Percentiles rank a stretch among this genome's conserved stretches.
These are phyloP conservation scores for Pyricularia pennisetigena DNA, from an alignment of 2,329 filamentous ascomycete genomes.

Conservation along the genomic window DNA sequence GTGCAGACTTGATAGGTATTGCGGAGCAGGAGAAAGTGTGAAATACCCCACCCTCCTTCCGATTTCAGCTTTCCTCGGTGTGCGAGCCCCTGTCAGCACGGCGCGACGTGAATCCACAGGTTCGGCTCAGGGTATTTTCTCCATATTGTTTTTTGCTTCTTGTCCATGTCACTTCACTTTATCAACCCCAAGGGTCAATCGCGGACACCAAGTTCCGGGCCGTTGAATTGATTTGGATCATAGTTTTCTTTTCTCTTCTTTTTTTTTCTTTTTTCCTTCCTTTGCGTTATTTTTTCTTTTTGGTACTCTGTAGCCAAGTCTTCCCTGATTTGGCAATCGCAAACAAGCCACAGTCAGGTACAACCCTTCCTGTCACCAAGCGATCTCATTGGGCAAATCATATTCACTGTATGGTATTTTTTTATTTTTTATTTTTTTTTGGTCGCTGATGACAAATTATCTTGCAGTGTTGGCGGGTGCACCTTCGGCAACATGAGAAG, in stretches of 20 bases:
- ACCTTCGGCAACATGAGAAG: no score
- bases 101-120: neutral
- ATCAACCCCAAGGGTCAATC: neutral
- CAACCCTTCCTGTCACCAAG: neutral
- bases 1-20: no score
- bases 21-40: no score
- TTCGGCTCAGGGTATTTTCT: neutral
- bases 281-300: neutral
- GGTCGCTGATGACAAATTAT: no score
- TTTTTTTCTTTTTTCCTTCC: no score
- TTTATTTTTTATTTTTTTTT: neutral
- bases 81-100: neutral
- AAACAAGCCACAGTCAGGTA: neutral
- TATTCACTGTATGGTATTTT: neutral
- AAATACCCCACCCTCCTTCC: neutral
- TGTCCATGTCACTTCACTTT: neutral
- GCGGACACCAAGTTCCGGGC: neutral
- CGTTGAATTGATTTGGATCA: neutral
- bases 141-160: neutral
- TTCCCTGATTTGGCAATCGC: neutral
- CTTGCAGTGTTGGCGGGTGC: no score
- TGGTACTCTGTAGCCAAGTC: neutral
- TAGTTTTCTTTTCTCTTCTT: neutral
- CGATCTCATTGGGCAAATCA: neutral
- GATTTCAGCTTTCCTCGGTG: neutral